These are phyloP conservation scores for Massariosphaeria phaeospora DNA, from an alignment of 495 filamentous ascomycete species.

Conservation along the genomic window DNA sequence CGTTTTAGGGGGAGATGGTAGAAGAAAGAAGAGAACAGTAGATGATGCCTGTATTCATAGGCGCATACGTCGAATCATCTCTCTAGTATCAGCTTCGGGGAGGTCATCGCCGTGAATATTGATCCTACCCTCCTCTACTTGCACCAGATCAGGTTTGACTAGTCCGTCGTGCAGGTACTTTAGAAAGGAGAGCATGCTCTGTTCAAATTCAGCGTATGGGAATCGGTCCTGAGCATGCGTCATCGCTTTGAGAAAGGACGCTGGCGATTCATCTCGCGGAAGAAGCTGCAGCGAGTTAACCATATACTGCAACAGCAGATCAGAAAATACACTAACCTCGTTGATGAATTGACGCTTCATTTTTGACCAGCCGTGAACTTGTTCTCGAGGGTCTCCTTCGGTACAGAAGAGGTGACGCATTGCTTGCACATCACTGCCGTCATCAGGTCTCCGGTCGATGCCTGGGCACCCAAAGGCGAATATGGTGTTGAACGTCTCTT, in stretches of 20 bases:
- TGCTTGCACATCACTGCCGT: constrained; percentile 27
- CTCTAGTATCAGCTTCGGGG: constrained; percentile 28
- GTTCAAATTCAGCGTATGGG: constrained; percentile 29
- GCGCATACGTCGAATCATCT: constrained; percentile 30
- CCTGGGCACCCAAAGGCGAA: constrained; percentile 33
- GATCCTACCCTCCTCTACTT: constrained; percentile 36
- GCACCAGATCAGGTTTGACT: constrained; percentile 33
- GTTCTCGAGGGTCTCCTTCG: constrained; percentile 7
- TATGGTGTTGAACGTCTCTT: constrained; percentile 31
- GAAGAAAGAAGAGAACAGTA: constrained; percentile 7
- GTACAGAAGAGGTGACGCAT: constrained; percentile 28
- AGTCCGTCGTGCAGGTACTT: constrained; percentile 25
- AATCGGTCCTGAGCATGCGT: constrained; percentile 8
- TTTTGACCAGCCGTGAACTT: constrained; percentile 30
- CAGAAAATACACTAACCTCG: constrained; percentile 14
- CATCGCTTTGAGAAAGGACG: constrained; percentile 17
- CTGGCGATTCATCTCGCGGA: not conserved
- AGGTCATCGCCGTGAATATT: constrained; percentile 32
- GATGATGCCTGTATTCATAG: not conserved
- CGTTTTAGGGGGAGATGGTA: not conserved
- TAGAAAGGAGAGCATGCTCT: constrained; percentile 29
- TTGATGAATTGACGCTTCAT: constrained; percentile 25
- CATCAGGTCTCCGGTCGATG: constrained; percentile 7
- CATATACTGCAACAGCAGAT: not conserved
- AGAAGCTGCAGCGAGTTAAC: constrained; percentile 14